phyloP scores from a whole-genome alignment of 164 flowering plant species.

The Sextonia rubra region DNA sequence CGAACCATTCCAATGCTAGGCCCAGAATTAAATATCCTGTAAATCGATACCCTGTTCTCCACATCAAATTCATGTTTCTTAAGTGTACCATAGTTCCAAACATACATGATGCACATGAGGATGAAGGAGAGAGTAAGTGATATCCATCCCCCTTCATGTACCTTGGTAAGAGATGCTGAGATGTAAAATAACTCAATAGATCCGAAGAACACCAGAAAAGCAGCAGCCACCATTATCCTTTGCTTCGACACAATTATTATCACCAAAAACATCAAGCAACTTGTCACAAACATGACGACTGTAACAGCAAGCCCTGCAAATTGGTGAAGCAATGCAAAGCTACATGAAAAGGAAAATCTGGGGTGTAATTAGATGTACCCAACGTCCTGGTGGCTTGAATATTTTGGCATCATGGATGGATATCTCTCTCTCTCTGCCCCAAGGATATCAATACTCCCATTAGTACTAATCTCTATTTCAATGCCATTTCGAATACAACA shows the following conservation, averaged over 20 bases:
- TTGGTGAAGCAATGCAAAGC: conserved; percentile 10
- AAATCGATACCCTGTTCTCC: conserved; percentile 67
- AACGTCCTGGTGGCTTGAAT: not conserved
- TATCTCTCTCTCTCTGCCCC: not conserved
- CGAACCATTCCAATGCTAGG: conserved; percentile 70
- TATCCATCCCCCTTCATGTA: conserved; percentile 72
- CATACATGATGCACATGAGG: conserved; percentile 49
- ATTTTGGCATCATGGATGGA: not conserved
- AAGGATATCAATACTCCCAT: not conserved
- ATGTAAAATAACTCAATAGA: conserved; percentile 57
- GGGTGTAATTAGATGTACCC: not conserved
- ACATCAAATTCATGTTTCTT: conserved; percentile 55
- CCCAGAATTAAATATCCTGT: conserved; percentile 42
- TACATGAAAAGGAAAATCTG: not conserved
- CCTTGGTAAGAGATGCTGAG: conserved; percentile 47
- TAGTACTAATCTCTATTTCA: not conserved
- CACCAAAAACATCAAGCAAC: conserved; percentile 58
- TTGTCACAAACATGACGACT: conserved; percentile 71
- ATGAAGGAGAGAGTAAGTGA: conserved; percentile 45
- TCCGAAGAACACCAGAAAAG: conserved; percentile 48
- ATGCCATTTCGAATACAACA: not conserved
- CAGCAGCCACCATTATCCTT: conserved; percentile 20
- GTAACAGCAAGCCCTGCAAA: conserved; percentile 59
- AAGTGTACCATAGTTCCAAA: conserved; percentile 64
- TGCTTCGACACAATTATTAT: conserved; percentile 59